Conservation (phyloP, 169 alveolate genomes). For the Plasmodium inui region DNA sequence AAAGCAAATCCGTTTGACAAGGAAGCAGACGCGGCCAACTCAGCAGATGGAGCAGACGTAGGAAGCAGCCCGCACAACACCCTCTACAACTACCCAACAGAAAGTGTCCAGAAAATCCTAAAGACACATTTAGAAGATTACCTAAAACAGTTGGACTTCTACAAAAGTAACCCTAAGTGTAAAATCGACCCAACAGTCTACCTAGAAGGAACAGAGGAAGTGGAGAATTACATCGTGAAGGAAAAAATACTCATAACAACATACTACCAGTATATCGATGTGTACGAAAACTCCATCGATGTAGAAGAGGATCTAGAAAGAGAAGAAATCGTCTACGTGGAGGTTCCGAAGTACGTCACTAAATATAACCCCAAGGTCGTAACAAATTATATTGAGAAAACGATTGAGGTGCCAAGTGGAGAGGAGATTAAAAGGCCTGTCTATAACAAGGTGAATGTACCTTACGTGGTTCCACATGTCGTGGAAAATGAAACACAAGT, state of each 20-base stretch:
- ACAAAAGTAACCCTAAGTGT: slow-evolving; percentile 35
- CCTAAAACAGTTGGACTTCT: neutral
- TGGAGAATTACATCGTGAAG: slow-evolving; percentile 31
- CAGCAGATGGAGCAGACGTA: neutral
- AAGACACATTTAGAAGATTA: slow-evolving; percentile 21
- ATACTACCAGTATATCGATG: slow-evolving; percentile 50
- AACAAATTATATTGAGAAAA: neutral
- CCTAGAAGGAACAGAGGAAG: slow-evolving; percentile 19
- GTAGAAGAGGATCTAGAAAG: slow-evolving; percentile 23
- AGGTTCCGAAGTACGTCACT: slow-evolving; percentile 31
- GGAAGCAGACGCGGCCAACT: neutral
- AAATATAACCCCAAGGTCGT: slow-evolving; percentile 9
- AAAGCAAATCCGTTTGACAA: too few relatives aligned
- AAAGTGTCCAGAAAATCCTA: neutral
- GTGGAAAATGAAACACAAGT: slow-evolving; percentile 51
- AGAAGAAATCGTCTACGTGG: slow-evolving; percentile 61
- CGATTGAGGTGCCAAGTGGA: slow-evolving; percentile 35
- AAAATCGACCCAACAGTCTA: slow-evolving; percentile 18
- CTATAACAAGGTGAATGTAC: slow-evolving; percentile 16
- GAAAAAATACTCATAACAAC: slow-evolving; percentile 34
- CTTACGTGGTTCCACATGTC: slow-evolving; percentile 41
- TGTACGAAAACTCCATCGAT: slow-evolving; percentile 14
- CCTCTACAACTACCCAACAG: neutral
- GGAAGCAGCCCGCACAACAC: neutral
- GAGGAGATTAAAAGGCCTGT: slow-evolving; percentile 26